Evolutionary conservation across 139 green algal genomes (phyloP).

Genomic region (Dunaliella sp.): DNA sequence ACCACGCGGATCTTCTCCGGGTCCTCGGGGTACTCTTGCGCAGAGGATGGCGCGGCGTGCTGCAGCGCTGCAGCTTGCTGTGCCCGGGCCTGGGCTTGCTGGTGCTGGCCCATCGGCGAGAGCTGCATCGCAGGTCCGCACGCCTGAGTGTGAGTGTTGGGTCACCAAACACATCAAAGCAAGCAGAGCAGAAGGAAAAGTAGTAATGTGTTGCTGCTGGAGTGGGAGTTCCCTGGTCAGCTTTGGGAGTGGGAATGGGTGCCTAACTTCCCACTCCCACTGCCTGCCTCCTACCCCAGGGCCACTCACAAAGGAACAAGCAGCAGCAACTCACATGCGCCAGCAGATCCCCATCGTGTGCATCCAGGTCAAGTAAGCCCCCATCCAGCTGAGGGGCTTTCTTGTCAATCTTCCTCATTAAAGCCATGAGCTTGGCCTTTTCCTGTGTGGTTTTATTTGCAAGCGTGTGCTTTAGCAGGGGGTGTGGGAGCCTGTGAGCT

Average conservation of each 20-base stretch:
- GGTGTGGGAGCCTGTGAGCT: neutral
- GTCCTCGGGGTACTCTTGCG: constrained; percentile 11
- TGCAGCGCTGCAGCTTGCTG: neutral
- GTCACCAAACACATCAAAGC: too few relatives aligned
- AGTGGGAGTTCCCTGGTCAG: too few relatives aligned
- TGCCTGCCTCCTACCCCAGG: too few relatives aligned
- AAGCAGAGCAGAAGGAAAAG: too few relatives aligned
- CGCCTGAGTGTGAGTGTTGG: constrained; percentile 4
- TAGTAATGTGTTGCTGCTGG: too few relatives aligned
- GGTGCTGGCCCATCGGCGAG: constrained; percentile 22
- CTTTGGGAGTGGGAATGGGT: too few relatives aligned
- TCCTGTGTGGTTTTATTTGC: constrained; percentile 35
- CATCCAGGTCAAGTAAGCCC: constrained; percentile 76
- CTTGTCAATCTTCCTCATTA: constrained; percentile 53
- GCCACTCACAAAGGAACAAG: too few relatives aligned
- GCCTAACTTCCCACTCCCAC: too few relatives aligned
- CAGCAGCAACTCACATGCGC: constrained; percentile 35
- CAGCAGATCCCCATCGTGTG: constrained; percentile 68
- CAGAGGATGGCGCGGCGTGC: neutral
- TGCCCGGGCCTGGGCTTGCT: neutral
- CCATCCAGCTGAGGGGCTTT: constrained; percentile 7
- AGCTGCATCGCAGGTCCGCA: constrained; percentile 32
- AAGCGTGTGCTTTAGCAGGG: neutral
- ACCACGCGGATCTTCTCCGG: constrained; percentile 84
- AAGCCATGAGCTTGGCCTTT: constrained; percentile 74